These are phyloP conservation scores for Ogataea pignaliae DNA, from an alignment of 805 yeast genomes.

Conservation along the genomic window DNA sequence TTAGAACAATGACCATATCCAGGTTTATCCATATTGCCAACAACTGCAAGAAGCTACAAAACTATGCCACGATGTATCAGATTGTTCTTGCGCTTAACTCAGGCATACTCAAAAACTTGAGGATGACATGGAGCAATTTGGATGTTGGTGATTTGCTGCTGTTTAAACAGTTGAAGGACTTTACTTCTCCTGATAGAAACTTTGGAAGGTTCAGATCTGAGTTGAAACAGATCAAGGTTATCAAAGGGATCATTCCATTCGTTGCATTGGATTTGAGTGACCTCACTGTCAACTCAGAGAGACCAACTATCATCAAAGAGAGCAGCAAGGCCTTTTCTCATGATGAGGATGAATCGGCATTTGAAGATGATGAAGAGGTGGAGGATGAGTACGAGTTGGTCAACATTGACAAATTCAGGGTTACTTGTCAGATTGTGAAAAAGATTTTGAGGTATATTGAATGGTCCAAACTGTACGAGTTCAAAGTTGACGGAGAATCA, in stretches of 20 bases:
- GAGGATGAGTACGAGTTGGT: slow-evolving; percentile 40
- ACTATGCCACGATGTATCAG: slow-evolving; percentile 85
- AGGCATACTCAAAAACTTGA: slow-evolving; percentile 51
- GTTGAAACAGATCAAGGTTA: slow-evolving; percentile 49
- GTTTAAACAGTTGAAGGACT: slow-evolving; percentile 61
- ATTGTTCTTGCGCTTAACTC: slow-evolving; percentile 77
- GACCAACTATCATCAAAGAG: slow-evolving; percentile 41
- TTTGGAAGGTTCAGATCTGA: slow-evolving; percentile 63
- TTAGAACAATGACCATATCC: slow-evolving; percentile 70
- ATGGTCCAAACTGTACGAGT: slow-evolving; percentile 69
- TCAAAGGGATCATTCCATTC: slow-evolving; percentile 84
- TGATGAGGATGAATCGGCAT: slow-evolving; percentile 20
- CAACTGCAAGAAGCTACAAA: slow-evolving; percentile 66
- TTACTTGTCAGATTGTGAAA: slow-evolving; percentile 72
- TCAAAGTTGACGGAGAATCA: slow-evolving; percentile 55
- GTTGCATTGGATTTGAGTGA: slow-evolving; percentile 84
- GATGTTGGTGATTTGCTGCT: slow-evolving; percentile 67
- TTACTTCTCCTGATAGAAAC: slow-evolving; percentile 72
- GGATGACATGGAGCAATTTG: slow-evolving; percentile 69
- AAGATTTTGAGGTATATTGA: slow-evolving; percentile 76
- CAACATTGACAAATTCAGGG: slow-evolving; percentile 74
- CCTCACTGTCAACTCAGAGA: slow-evolving; percentile 66
- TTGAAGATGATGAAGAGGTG: slow-evolving; percentile 6
- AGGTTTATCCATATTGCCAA: slow-evolving; percentile 84
- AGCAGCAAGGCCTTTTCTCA: slow-evolving; percentile 6